Percentiles rank a stretch among this genome's conserved stretches.
Evolutionary conservation across 345 rosid species (phyloP).

Genomic region (Lepidium sativum): DNA sequence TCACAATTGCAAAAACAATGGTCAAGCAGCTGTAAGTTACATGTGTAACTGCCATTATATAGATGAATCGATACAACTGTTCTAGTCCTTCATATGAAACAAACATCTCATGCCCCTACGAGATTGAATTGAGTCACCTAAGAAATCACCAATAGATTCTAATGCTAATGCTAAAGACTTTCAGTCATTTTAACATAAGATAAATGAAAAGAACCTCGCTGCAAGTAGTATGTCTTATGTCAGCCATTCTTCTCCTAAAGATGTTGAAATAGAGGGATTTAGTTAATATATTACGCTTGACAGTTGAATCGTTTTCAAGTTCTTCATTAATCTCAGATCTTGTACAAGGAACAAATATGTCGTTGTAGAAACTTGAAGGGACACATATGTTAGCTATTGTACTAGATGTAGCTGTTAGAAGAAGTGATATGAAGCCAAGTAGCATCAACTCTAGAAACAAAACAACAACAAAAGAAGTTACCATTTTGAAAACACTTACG

Average conservation of each 20-base stretch:
- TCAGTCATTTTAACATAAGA: neutral
- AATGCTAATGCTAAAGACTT: neutral
- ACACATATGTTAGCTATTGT: constrained; percentile 77
- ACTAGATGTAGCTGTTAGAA: constrained; percentile 78
- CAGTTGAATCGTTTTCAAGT: constrained; percentile 33
- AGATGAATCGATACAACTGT: constrained; percentile 95
- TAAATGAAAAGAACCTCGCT: constrained; percentile 34
- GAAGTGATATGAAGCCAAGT: constrained; percentile 95
- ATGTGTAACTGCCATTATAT: constrained; percentile 96
- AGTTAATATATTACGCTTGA: constrained; percentile 42
- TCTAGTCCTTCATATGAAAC: constrained; percentile 89
- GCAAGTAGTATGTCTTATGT: constrained; percentile 44
- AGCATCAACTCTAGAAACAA: constrained; percentile 75
- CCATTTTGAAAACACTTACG: constrained; percentile 1
- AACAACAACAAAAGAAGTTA: neutral
- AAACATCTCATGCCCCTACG: constrained; percentile 83
- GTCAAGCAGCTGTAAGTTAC: constrained; percentile 92
- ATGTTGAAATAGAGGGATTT: constrained; percentile 27
- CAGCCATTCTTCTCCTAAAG: constrained; percentile 50
- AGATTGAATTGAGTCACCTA: neutral
- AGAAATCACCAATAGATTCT: neutral
- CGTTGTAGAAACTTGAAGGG: constrained; percentile 70
- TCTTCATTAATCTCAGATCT: constrained; percentile 47
- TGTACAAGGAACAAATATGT: constrained; percentile 72
- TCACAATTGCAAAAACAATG: constrained; percentile 85